Evolutionary conservation across 768 basidiomycete genomes (phyloP).

Genomic region (Megacollybia marginata): DNA sequence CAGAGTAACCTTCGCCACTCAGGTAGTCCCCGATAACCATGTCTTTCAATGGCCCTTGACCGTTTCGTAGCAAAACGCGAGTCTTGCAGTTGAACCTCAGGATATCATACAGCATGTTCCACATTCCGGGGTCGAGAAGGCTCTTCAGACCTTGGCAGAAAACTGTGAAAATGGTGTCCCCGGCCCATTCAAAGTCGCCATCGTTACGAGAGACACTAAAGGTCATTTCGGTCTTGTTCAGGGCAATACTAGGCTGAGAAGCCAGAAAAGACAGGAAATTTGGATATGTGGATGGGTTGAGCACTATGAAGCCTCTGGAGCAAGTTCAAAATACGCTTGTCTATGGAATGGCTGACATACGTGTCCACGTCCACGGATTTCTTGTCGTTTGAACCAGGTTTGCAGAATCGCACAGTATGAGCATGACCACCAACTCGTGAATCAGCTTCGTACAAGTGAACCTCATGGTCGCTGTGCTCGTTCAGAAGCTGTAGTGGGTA

Average conservation of each 20-base stretch:
- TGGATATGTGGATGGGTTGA: conserved; percentile 71
- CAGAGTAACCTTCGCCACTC: conserved; percentile 54
- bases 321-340: no score
- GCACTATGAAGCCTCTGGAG: conserved; percentile 37
- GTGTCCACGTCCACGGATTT: conserved; percentile 4
- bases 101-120: conserved; percentile 67
- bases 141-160: conserved; percentile 58
- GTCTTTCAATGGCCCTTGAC: conserved; percentile 21
- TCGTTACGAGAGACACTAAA: conserved; percentile 68
- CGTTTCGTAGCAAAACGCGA: conserved; percentile 30
- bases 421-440: conserved; percentile 68
- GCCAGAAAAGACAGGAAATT: conserved; percentile 69
- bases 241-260: conserved; percentile 35
- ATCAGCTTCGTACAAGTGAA: conserved; percentile 69
- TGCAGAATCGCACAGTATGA: conserved; percentile 55
- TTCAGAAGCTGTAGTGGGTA: conserved; percentile 48
- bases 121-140: conserved; percentile 57
- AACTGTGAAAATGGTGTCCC: conserved; percentile 49
- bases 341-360: no score
- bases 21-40: conserved; percentile 56
- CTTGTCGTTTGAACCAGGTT: conserved; percentile 18
- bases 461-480: conserved; percentile 66
- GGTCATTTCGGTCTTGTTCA: conserved; percentile 65
- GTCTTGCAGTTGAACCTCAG: conserved; percentile 69
- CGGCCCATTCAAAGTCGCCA: conserved; percentile 74